phyloP scores from a whole-genome alignment of 306 rosid species.

The Purshia tridentata region DNA sequence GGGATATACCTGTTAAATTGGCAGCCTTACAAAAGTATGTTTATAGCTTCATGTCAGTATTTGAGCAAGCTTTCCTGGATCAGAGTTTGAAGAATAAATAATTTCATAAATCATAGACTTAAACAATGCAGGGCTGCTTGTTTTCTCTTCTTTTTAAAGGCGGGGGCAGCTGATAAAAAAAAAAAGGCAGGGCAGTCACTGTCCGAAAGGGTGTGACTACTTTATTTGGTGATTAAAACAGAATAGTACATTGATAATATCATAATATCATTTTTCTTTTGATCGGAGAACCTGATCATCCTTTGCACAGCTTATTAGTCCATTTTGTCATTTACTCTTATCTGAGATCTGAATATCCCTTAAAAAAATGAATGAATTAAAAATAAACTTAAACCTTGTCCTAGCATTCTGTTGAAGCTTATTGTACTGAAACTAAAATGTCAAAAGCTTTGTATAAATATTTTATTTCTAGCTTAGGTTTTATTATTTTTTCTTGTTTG shows the following conservation, averaged over 20 bases:
- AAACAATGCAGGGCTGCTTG: neutral
- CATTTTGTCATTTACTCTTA: too few species aligned
- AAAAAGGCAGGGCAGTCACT: neutral
- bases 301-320: too few species aligned
- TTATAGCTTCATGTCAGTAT: constrained; percentile 25
- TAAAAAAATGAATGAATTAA: too few species aligned
- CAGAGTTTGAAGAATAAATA: neutral
- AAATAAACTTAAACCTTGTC: too few species aligned
- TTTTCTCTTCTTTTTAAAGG: neutral
- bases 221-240: constrained; percentile 1
- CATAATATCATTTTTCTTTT: neutral
- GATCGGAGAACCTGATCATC: neutral
- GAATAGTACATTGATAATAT: neutral
- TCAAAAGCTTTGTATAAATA: neutral
- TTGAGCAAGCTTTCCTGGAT: neutral
- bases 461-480: too few species aligned
- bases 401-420: neutral
- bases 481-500: neutral
- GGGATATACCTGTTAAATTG: constrained; percentile 74
- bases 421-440: neutral
- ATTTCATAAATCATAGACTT: neutral
- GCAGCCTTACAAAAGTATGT: constrained; percentile 85
- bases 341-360: too few species aligned
- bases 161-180: too few species aligned
- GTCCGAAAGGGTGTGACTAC: neutral